Evolutionary conservation across 805 yeast species (phyloP).

Genomic region (Lachancea nothofagi): DNA sequence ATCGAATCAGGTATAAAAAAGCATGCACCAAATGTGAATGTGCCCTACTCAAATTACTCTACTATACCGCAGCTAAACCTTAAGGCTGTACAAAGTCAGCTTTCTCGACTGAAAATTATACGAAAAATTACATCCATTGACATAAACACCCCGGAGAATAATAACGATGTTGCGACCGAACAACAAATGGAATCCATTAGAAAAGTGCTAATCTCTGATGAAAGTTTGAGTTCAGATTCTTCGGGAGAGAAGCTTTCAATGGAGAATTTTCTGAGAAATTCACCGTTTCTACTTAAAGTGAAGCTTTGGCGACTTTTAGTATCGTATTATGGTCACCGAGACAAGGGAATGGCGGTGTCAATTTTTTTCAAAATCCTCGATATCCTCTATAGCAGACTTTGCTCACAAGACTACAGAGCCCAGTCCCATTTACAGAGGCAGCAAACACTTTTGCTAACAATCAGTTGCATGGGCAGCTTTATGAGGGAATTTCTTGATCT

Average conservation of each 20-base stretch:
- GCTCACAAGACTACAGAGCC: slow-evolving; percentile 20
- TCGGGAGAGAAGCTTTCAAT: slow-evolving; percentile 45
- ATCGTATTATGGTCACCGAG: slow-evolving; percentile 41
- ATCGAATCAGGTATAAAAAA: slow-evolving; percentile 19
- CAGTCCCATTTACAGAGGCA: slow-evolving; percentile 35
- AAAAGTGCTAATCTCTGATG: slow-evolving; percentile 3
- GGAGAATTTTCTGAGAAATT: slow-evolving; percentile 50
- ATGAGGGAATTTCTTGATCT: slow-evolving; percentile 35
- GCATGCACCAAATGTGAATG: slow-evolving; percentile 14
- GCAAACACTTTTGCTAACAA: slow-evolving; percentile 40
- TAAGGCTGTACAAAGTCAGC: slow-evolving; percentile 49
- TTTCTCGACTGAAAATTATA: slow-evolving; percentile 67
- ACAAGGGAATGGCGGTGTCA: slow-evolving; percentile 35
- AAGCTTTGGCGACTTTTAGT: slow-evolving; percentile 73
- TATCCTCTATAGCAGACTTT: slow-evolving; percentile 38
- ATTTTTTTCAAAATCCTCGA: slow-evolving; percentile 50
- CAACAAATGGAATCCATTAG: slow-evolving; percentile 13
- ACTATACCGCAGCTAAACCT: slow-evolving; percentile 52
- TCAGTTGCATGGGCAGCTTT: slow-evolving; percentile 52
- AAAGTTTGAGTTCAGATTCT: neutral
- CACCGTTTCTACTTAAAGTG: slow-evolving; percentile 62
- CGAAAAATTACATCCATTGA: slow-evolving; percentile 25
- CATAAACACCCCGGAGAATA: slow-evolving; percentile 48
- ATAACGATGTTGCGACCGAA: slow-evolving; percentile 19
- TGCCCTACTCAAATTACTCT: slow-evolving; percentile 52